Percentiles rank a stretch among this genome's conserved stretches.
Conservation (phyloP, 257 asterid species). For the Voacanga thouarsii region DNA sequence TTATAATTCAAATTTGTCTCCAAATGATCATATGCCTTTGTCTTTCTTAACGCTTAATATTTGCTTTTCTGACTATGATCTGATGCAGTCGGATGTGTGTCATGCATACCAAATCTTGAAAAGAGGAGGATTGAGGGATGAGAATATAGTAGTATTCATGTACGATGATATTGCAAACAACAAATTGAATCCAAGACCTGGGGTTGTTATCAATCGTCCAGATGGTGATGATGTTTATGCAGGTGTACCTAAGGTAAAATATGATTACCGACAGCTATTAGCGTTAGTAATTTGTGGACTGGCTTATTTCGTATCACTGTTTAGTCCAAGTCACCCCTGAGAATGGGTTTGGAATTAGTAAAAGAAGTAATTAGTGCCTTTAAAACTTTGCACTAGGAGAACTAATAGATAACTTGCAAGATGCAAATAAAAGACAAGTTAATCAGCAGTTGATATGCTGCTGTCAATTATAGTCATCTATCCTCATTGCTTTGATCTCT, state of each 20-base stretch:
- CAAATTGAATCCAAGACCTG: slow-evolving; percentile 68
- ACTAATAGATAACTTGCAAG: neutral
- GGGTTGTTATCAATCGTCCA: slow-evolving; percentile 76
- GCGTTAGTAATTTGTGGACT: neutral
- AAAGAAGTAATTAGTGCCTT: neutral
- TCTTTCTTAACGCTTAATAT: neutral
- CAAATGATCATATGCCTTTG: neutral
- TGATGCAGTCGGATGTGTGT: slow-evolving; percentile 79
- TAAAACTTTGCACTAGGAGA: neutral
- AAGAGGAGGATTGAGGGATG: slow-evolving; percentile 82
- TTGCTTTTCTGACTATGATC: neutral
- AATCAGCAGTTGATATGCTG: neutral
- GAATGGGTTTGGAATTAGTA: neutral
- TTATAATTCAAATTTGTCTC: too few species aligned
- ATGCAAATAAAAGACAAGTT: neutral
- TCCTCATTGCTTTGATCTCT: neutral
- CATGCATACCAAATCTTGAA: slow-evolving; percentile 90
- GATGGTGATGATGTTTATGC: slow-evolving; percentile 71
- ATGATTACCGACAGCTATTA: neutral
- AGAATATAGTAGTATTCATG: slow-evolving; percentile 87
- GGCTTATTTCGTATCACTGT: too few species aligned
- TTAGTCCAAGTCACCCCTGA: too few species aligned
- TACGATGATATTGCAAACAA: slow-evolving; percentile 78
- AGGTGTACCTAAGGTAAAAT: slow-evolving; percentile 81
- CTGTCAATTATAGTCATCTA: neutral